Conservation (phyloP, 169 alveolate species). For the Plasmodium ovale region DNA sequence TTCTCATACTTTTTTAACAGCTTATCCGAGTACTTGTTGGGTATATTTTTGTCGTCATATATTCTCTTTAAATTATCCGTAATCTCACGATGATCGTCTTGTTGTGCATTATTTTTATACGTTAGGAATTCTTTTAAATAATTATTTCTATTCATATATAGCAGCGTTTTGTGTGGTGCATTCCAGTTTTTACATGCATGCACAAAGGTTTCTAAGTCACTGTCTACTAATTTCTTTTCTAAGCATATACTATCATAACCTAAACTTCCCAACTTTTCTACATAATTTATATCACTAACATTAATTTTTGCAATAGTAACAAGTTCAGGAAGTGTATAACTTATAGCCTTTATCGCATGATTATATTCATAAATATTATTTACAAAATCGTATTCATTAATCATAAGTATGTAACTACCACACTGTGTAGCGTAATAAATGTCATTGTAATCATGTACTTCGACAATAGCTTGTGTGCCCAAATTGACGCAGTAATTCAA, state of each 20-base stretch:
- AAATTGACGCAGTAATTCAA: conserved; percentile 77
- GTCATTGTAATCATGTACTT: conserved; percentile 84
- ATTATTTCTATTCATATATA: conserved; percentile 68
- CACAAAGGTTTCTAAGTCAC: conserved; percentile 80
- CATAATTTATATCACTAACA: conserved; percentile 74
- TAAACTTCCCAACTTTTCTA: conserved; percentile 81
- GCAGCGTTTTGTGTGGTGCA: conserved; percentile 79
- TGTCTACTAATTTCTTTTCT: conserved; percentile 79
- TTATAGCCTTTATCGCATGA: conserved; percentile 83
- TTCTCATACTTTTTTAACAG: conserved; percentile 60
- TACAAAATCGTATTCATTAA: conserved; percentile 85
- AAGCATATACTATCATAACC: conserved; percentile 86
- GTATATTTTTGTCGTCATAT: conserved; percentile 47
- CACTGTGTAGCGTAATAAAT: conserved; percentile 79
- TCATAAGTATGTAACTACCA: conserved; percentile 78
- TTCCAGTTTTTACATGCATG: conserved; percentile 77
- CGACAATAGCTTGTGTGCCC: conserved; percentile 87
- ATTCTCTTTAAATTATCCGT: conserved; percentile 40
- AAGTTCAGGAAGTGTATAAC: conserved; percentile 80
- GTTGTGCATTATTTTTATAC: conserved; percentile 8
- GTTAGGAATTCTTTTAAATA: conserved; percentile 60
- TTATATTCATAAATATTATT: conserved; percentile 78
- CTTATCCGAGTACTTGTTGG: conserved; percentile 27
- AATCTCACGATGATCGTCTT: conserved; percentile 35
- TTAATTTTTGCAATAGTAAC: conserved; percentile 84